phyloP scores from a whole-genome alignment of 139 green algal species.

The Spirogloea muscicola region DNA sequence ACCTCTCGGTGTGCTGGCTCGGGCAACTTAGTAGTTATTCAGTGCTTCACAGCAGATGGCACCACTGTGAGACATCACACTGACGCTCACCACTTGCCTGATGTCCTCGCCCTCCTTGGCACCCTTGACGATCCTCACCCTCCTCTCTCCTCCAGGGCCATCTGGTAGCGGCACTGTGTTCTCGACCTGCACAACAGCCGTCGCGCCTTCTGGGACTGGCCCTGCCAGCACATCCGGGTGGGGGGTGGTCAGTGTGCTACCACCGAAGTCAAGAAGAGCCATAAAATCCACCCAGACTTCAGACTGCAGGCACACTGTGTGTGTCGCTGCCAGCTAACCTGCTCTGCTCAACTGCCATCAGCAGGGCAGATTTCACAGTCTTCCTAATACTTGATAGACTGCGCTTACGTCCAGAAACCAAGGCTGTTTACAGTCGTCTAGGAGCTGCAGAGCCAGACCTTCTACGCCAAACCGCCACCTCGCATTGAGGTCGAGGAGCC shows the following conservation, averaged over 20 bases:
- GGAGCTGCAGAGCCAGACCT: too few species aligned
- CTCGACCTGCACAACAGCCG: constrained; percentile 53
- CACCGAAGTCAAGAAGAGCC: neutral
- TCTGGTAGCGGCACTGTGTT: constrained; percentile 33
- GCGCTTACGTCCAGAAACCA: too few species aligned
- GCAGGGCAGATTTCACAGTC: neutral
- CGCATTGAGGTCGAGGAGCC: too few species aligned
- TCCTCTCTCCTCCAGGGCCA: neutral
- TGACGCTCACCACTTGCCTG: constrained; percentile 34
- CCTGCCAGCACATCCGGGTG: constrained; percentile 9
- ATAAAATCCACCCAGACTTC: neutral
- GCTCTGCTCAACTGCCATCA: neutral
- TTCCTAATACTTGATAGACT: too few species aligned
- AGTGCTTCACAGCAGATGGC: too few species aligned
- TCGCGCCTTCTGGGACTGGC: constrained; percentile 46
- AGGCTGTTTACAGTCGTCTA: too few species aligned
- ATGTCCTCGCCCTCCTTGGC: constrained; percentile 51
- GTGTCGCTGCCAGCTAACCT: neutral
- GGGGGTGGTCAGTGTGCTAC: too few species aligned
- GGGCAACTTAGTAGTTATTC: too few species aligned
- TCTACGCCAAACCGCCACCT: too few species aligned
- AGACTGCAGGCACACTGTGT: neutral
- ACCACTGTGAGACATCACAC: too few species aligned
- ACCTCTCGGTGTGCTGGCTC: too few species aligned
- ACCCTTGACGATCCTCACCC: constrained; percentile 23